phyloP scores from a whole-genome alignment of 139 green algal genomes.

The Picochlorum sp. region DNA sequence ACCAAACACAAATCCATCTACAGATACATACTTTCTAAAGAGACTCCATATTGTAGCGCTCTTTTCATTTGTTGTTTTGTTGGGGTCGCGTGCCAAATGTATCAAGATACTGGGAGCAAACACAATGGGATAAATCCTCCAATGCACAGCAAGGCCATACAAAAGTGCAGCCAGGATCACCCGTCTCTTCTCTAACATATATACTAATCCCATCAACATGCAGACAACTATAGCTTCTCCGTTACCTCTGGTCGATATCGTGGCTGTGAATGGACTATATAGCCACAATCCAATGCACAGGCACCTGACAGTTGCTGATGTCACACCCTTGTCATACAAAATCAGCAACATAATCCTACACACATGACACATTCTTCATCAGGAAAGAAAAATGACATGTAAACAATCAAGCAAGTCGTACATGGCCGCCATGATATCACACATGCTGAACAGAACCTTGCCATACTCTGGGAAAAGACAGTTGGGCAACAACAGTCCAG shows the following conservation, averaged over 20 bases:
- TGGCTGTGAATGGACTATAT: conserved; percentile 87
- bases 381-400: neutral
- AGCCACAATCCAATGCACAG: conserved; percentile 62
- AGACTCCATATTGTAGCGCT: neutral
- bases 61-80: no score
- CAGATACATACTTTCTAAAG: neutral
- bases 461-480: conserved; percentile 57
- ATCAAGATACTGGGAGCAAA: conserved; percentile 66
- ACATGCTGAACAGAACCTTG: conserved; percentile 77
- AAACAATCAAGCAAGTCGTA: neutral
- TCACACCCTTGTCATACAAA: conserved; percentile 5
- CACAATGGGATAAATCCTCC: conserved; percentile 86
- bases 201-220: conserved; percentile 66
- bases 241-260: conserved; percentile 85
- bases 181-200: conserved; percentile 22
- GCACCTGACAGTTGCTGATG: neutral
- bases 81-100: conserved; percentile 24
- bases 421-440: conserved; percentile 53
- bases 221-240: conserved; percentile 72
- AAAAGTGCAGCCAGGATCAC: conserved; percentile 30
- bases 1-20: conserved; percentile 6
- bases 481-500: conserved; percentile 74
- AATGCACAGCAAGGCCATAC: conserved; percentile 85
- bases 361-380: neutral
- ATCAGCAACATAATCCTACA: conserved; percentile 37